Percentiles rank a stretch among this genome's conserved stretches.
Conservation (phyloP, 495 filamentous ascomycete genomes). For the Xylaria acuta region DNA sequence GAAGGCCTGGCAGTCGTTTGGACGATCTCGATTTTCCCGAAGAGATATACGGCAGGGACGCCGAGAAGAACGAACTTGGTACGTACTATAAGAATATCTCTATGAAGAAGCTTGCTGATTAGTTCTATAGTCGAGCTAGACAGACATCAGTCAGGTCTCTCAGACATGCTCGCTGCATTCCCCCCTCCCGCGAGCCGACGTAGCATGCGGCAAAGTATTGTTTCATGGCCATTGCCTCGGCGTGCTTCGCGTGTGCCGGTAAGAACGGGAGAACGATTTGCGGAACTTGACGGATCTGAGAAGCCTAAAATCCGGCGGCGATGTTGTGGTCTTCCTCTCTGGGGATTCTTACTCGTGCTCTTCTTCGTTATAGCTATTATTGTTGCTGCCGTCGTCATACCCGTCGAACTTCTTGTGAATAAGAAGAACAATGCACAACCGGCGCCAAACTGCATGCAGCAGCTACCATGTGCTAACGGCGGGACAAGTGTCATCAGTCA, state of each 20-base stretch:
- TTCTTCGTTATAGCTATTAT: constrained; percentile 76
- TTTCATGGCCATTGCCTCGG: constrained; percentile 52
- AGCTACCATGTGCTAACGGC: constrained; percentile 74
- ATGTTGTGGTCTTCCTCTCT: constrained; percentile 82
- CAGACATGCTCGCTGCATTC: constrained; percentile 91
- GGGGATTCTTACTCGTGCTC: constrained; percentile 75
- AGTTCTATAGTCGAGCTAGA: constrained; percentile 45
- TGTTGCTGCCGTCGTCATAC: constrained; percentile 85
- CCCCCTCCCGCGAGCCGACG: constrained; percentile 75
- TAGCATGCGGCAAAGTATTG: constrained; percentile 47
- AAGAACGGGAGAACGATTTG: constrained; percentile 19
- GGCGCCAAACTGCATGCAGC: constrained; percentile 56
- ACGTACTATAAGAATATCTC: constrained; percentile 25
- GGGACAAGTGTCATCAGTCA: constrained; percentile 73
- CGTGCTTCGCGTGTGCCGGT: constrained; percentile 37
- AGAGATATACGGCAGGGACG: constrained; percentile 39
- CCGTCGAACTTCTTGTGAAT: constrained; percentile 78
- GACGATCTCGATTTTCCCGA: constrained; percentile 56
- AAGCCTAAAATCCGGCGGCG: constrained; percentile 39
- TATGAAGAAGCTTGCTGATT: constrained; percentile 37
- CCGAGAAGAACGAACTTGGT: constrained; percentile 50
- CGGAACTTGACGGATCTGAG: constrained; percentile 29
- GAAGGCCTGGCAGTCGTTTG: constrained; percentile 74
- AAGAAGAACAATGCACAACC: constrained; percentile 43
- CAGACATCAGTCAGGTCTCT: constrained; percentile 68